Evolutionary conservation across 2,329 filamentous ascomycete genomes (phyloP).

Genomic region (Alternaria atra): DNA sequence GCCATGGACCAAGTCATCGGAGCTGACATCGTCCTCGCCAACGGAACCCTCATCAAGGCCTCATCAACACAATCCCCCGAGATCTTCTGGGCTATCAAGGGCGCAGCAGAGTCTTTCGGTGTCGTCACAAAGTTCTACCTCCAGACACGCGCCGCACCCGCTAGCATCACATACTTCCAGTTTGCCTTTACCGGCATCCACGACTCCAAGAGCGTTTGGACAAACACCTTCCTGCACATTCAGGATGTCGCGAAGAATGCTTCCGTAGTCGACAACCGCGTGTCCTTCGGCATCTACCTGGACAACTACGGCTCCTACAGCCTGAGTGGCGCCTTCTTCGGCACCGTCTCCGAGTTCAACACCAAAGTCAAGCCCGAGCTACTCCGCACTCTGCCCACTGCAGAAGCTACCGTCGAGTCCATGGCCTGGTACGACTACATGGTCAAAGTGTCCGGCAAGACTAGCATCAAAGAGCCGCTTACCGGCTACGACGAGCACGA

Average conservation of each 20-base stretch:
- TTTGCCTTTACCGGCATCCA: conserved; percentile 39
- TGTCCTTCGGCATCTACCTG: conserved; percentile 55
- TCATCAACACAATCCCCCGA: conserved; percentile 48
- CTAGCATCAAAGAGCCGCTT: conserved; percentile 37
- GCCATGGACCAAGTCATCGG: conserved; percentile 48
- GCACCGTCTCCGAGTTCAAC: conserved; percentile 49
- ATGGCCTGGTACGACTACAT: conserved; percentile 52
- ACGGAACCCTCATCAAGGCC: conserved; percentile 51
- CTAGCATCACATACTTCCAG: conserved; percentile 40
- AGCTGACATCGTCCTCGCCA: conserved; percentile 51
- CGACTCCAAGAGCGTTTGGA: conserved; percentile 41
- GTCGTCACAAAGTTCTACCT: conserved; percentile 52
- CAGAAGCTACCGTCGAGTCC: conserved; percentile 33
- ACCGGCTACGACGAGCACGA: conserved; percentile 51
- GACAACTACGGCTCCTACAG: conserved; percentile 47
- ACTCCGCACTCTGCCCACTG: conserved; percentile 46
- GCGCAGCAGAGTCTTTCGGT: conserved; percentile 54
- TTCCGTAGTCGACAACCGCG: conserved; percentile 52
- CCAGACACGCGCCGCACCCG: conserved; percentile 41
- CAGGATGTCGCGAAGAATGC: conserved; percentile 54
- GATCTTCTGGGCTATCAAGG: conserved; percentile 55
- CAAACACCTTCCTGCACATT: conserved; percentile 52
- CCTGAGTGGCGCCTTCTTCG: conserved; percentile 55
- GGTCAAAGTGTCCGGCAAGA: conserved; percentile 52
- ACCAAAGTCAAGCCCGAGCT: conserved; percentile 51